Evolutionary conservation across 495 filamentous ascomycete species (phyloP), one percentile per base, ranked within the genome.

Genomic region (Antarctomyces pellizariae): DNA sequence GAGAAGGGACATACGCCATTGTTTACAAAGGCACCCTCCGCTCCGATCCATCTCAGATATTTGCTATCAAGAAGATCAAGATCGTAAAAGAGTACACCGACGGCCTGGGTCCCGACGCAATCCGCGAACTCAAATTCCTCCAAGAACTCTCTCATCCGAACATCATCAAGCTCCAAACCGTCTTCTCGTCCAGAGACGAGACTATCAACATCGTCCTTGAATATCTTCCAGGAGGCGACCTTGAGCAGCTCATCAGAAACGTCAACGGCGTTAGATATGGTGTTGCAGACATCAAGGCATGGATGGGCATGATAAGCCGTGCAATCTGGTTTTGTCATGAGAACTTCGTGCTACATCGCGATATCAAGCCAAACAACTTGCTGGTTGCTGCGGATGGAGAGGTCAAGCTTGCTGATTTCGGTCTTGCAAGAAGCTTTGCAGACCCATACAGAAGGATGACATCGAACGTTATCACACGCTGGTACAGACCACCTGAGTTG

Each of bases 31-130:
- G 80, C 25, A 74, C 78, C 47, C 55, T 78, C 22, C 62, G 64
- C 26, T 39, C 40, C 37, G 66, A 83, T 36, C 71, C 75, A 1
- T 56, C 60, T 9, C 53, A 59, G 6, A 56, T 64, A 13, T 75
- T 99, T 24, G 89, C 89, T 30, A 93, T 99, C 47, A 99, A 99
- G 44, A 95, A 93, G 54, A 91, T 99, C 55, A 95, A 93, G 48
- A 62, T 90, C 38, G 78, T 83, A 42, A 64, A 71, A 8, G 79
- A 91, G 42, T 64, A 61, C 41, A 53, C 48, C 0, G 82, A 92
- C 44, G 89, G 89, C 30, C 64, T 99, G 37, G 66, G 76, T 8
- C 77, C 83, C 56, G 89, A 99, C 48, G 77, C 84, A 9, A 71
- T 95, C 36, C 79, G 89, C 33, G 89, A 99, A 54, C 67, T 95